phyloP scores from a whole-genome alignment of 257 asterid species.

The Nicotiana sylvestris region DNA sequence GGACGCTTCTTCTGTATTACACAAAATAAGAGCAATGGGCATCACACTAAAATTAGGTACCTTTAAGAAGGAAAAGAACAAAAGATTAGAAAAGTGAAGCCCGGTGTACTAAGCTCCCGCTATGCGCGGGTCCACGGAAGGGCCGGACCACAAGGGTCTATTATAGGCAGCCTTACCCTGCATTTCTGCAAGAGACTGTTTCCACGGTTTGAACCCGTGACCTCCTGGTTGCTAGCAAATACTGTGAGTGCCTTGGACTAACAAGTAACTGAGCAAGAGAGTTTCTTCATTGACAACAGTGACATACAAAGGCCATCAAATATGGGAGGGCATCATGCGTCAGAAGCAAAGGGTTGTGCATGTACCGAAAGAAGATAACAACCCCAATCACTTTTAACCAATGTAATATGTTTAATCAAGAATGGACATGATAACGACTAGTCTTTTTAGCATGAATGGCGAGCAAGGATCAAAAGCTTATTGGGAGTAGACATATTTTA shows the following conservation, averaged over 20 bases:
- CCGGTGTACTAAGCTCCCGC: too few species aligned
- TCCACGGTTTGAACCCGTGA: neutral
- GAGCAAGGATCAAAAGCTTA: neutral
- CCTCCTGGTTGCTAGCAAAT: neutral
- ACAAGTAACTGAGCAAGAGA: neutral
- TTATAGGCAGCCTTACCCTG: too few species aligned
- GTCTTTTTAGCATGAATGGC: neutral
- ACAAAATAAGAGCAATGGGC: neutral
- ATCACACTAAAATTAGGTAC: neutral
- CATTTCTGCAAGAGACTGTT: too few species aligned
- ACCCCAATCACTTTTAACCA: neutral
- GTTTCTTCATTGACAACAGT: neutral
- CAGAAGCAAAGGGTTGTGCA: neutral
- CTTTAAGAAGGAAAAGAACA: neutral
- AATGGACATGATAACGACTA: neutral
- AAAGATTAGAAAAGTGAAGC: neutral
- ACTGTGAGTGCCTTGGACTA: neutral
- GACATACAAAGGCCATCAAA: neutral
- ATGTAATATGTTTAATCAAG: neutral
- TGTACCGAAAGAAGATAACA: neutral
- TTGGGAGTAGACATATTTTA: neutral
- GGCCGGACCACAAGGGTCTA: too few species aligned
- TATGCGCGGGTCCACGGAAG: too few species aligned
- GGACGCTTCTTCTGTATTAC: constrained; percentile 54
- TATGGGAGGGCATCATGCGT: neutral